Percentiles rank a stretch among this genome's conserved stretches.
Evolutionary conservation across 192 early-diverging fungal genomes (phyloP).

Genomic region (Mortierella hygrophila): DNA sequence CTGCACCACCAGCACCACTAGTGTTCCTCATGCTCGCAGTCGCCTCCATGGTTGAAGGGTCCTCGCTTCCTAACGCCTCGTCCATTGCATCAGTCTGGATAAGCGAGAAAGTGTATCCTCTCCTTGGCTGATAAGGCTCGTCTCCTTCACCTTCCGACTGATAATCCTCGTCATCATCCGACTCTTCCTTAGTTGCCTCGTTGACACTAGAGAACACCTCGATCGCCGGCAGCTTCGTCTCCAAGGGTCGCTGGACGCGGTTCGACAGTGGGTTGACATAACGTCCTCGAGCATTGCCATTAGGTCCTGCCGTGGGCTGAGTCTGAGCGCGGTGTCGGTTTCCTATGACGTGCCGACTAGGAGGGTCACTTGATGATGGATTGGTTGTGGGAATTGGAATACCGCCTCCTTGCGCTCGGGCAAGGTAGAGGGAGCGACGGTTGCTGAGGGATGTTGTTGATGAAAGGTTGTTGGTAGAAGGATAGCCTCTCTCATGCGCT

Average conservation of each 20-base stretch:
- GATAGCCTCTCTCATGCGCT: neutral
- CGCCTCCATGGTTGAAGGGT: constrained; percentile 30
- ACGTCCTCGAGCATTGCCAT: constrained; percentile 25
- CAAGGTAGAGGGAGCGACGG: constrained; percentile 38
- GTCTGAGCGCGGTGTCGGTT: constrained; percentile 33
- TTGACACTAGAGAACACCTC: constrained; percentile 68
- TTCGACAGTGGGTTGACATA: constrained; percentile 35
- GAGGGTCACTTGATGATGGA: constrained; percentile 15
- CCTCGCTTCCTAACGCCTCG: constrained; percentile 57
- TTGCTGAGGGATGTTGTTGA: constrained; percentile 39
- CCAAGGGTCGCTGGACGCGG: constrained; percentile 15
- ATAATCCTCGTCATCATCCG: constrained; percentile 73
- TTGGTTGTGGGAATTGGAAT: constrained; percentile 11
- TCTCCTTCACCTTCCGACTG: constrained; percentile 57
- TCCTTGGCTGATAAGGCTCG: constrained; percentile 43
- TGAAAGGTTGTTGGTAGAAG: constrained; percentile 12
- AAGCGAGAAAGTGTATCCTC: constrained; percentile 62
- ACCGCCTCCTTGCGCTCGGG: constrained; percentile 32
- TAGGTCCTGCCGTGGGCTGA: constrained; percentile 39
- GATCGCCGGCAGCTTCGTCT: constrained; percentile 56
- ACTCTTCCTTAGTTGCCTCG: constrained; percentile 67
- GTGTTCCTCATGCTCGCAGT: constrained; percentile 2
- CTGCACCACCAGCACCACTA: neutral
- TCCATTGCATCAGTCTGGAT: constrained; percentile 70
- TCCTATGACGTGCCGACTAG: constrained; percentile 9